Base-by-base conservation (phyloP, 495 filamentous ascomycete species). In the Podospora fimiseda region DNA sequence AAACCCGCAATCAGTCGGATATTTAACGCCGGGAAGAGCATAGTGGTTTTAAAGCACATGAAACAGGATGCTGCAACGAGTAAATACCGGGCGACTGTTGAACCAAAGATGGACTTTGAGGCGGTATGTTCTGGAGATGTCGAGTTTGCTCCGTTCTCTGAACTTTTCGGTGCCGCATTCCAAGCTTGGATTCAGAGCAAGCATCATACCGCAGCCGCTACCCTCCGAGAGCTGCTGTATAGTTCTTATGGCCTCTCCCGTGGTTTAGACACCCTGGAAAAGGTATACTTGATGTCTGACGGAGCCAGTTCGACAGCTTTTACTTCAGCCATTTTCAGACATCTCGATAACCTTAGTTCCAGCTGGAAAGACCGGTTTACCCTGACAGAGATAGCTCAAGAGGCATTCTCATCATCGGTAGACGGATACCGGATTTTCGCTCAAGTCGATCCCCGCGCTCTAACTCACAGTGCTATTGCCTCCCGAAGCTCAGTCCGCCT, bases 1-100 rank as follows among this genome's bases (percentile, higher is more conserved):
- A 80, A 82, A 37, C 74, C 81, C 1, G 78, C 82, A 1, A 81
- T 80, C 1, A 64, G 72, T 11, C 86, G 81, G 53, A 87, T 96
- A 20, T 89, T 95, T 52, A 89, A 82, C 0, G 84, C 88, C 3
- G 92, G 93, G 0, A 96, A 96, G 64, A 93, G 84, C 59, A 84
- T 90, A 54, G 81, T 93, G 1, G 87, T 97, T 45, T 68, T 95
- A 16, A 85, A 83, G 27, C 78, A 82, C 27, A 75, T 88, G 46
- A 77, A 71, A 22, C 70, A 70, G 24, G 76, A 75, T 39, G 48
- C 56, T 45, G 16, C 57, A 21, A 18, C 48, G 19, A 55, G 27
- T 19, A 61, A 55, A 23, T 47, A 58, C 49, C 40, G 50, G 15
- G 40, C 46, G 22, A 51, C 45, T 23, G 58, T 52, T 19, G 76